phyloP scores from a whole-genome alignment of 176 grass and related monocot species.

The Raddia guianensis region DNA sequence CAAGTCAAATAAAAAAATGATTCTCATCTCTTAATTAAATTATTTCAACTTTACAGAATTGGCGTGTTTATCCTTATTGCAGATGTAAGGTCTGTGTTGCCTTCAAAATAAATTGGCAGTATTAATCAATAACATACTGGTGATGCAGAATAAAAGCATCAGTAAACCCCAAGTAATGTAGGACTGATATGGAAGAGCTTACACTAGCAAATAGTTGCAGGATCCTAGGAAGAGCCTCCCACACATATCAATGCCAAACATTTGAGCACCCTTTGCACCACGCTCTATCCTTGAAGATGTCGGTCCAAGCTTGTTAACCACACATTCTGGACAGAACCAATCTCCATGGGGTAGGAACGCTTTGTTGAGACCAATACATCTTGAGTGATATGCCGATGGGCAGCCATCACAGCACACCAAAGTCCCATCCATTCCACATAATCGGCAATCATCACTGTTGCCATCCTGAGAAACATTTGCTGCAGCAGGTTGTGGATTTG shows the following conservation, averaged over 20 bases:
- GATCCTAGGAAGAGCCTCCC: slow-evolving; percentile 77
- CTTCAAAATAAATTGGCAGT: slow-evolving; percentile 17
- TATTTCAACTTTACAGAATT: slow-evolving; percentile 1
- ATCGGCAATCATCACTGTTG: slow-evolving; percentile 92
- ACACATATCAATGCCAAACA: slow-evolving; percentile 70
- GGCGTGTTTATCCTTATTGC: slow-evolving; percentile 15
- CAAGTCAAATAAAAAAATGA: slow-evolving; percentile 21
- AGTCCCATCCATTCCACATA: slow-evolving; percentile 98
- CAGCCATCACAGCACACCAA: slow-evolving; percentile 96
- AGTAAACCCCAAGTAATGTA: slow-evolving; percentile 14
- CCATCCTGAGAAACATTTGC: slow-evolving; percentile 65
- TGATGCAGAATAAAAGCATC: slow-evolving; percentile 22
- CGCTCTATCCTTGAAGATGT: slow-evolving; percentile 72
- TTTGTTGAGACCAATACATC: slow-evolving; percentile 94
- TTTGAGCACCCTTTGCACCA: slow-evolving; percentile 77
- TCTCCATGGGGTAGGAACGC: slow-evolving; percentile 67
- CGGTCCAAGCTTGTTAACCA: slow-evolving; percentile 72
- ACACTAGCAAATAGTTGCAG: slow-evolving; percentile 98
- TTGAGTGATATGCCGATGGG: slow-evolving; percentile 94
- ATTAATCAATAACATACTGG: slow-evolving; percentile 19
- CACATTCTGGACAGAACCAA: slow-evolving; percentile 97
- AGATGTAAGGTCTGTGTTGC: background rate
- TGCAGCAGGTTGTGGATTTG: slow-evolving; percentile 39
- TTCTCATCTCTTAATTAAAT: background rate
- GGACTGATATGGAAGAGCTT: slow-evolving; percentile 50